Evolutionary conservation across 208 protist species (phyloP).

Genomic region (Wallacemonas sp.): DNA sequence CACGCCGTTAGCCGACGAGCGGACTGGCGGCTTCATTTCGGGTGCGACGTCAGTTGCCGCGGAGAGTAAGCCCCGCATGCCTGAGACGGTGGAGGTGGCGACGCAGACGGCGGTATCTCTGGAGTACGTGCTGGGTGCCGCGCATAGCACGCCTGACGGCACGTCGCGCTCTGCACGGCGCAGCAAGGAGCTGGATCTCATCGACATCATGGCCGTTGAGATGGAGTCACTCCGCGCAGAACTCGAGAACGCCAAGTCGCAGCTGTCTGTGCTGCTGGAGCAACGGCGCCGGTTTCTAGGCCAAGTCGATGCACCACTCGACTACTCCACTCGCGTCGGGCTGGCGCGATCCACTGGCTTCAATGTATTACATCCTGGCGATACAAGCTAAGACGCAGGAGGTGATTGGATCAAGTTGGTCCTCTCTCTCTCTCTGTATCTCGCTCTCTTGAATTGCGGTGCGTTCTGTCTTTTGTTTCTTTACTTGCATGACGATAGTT

Average conservation of each 20-base stretch:
- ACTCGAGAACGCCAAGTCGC: slow-evolving; percentile 25
- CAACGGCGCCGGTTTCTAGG: slow-evolving; percentile 54
- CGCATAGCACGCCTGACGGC: slow-evolving; percentile 17
- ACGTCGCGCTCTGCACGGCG: slow-evolving; percentile 14
- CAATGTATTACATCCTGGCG: slow-evolving; percentile 6
- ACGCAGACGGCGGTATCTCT: slow-evolving; percentile 43
- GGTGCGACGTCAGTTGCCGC: background rate
- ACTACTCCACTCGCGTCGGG: slow-evolving; percentile 14
- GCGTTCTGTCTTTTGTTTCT: too few relatives aligned
- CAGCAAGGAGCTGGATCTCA: slow-evolving; percentile 32
- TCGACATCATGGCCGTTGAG: slow-evolving; percentile 33
- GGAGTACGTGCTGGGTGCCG: slow-evolving; percentile 27
- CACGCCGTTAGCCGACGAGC: background rate
- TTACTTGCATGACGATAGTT: too few relatives aligned
- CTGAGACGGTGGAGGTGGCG: slow-evolving; percentile 15
- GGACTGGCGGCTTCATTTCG: background rate
- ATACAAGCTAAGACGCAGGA: background rate
- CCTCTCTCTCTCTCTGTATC: background rate
- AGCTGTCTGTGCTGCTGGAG: slow-evolving; percentile 33
- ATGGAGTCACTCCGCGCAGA: slow-evolving; percentile 41
- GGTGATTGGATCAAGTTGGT: too few relatives aligned
- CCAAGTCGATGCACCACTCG: slow-evolving; percentile 38
- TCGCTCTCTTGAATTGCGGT: slow-evolving; percentile 1
- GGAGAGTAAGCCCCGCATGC: background rate
- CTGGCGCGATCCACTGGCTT: slow-evolving; percentile 9